Conservation (phyloP, 2,329 filamentous ascomycete species). For the Macrophomina pseudophaseolina region DNA sequence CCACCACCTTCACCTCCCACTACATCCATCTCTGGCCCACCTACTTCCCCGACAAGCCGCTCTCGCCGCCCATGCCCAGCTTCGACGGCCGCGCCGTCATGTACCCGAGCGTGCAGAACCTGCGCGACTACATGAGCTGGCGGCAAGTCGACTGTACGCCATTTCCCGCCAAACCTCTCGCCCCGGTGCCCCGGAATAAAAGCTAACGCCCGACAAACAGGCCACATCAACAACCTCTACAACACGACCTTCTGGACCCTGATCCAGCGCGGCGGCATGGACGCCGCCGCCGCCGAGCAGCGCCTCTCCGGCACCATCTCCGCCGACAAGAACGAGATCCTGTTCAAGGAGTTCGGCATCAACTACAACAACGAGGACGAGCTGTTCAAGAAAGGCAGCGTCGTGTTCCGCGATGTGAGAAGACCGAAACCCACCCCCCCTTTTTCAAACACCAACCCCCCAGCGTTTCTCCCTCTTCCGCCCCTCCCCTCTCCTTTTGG, state of each 20-base stretch:
- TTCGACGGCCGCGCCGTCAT: conserved; percentile 92
- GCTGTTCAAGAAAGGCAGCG: conserved; percentile 91
- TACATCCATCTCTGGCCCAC: conserved; percentile 82
- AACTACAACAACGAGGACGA: conserved; percentile 98
- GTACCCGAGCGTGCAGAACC: conserved; percentile 81
- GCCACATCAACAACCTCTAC: conserved; percentile 97
- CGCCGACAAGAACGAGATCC: conserved; percentile 92
- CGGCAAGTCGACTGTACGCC: conserved; percentile 88
- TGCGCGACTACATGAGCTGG: conserved; percentile 97
- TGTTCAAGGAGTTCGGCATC: conserved; percentile 85
- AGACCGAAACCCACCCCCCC: not conserved
- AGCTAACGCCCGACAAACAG: conserved; percentile 48
- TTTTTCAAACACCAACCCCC: no score
- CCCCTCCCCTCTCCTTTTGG: not conserved
- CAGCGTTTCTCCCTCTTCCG: not conserved
- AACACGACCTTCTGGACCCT: conserved; percentile 97
- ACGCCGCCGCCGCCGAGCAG: conserved; percentile 78
- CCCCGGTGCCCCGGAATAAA: not conserved
- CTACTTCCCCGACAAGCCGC: conserved; percentile 72
- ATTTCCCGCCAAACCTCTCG: not conserved
- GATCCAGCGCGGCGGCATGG: conserved; percentile 77
- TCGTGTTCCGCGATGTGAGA: conserved; percentile 77
- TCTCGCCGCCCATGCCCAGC: conserved; percentile 76
- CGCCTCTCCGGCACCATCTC: conserved; percentile 81
- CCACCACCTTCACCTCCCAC: conserved; percentile 91